Conservation (phyloP, 768 basidiomycete genomes). For the Candolleomyces aberdarensis region DNA sequence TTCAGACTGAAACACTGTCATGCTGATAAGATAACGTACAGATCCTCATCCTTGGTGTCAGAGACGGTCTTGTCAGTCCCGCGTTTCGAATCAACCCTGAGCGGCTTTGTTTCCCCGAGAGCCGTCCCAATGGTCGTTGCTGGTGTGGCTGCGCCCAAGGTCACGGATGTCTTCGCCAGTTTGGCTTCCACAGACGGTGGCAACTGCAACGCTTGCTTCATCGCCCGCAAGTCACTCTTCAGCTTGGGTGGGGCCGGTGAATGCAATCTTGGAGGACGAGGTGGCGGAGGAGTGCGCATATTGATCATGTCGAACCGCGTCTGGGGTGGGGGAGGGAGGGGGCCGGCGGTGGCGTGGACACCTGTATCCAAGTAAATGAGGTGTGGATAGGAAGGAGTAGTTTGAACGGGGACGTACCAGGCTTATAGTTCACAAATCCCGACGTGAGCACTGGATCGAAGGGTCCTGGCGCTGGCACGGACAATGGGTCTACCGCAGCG, state of each 20-base stretch:
- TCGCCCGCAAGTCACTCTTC: slow-evolving; percentile 48
- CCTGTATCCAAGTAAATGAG: neutral
- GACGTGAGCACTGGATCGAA: slow-evolving; percentile 1
- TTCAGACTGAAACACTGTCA: slow-evolving; percentile 11
- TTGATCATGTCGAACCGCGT: slow-evolving; percentile 1
- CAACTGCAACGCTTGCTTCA: slow-evolving; percentile 59
- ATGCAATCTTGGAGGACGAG: slow-evolving; percentile 17
- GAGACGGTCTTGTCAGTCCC: neutral
- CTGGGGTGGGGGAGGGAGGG: slow-evolving; percentile 12
- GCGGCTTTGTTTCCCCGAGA: neutral
- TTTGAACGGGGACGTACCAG: neutral
- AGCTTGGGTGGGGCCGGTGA: slow-evolving; percentile 19
- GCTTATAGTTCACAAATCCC: slow-evolving; percentile 11
- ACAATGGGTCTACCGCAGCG: neutral
- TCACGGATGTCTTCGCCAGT: slow-evolving; percentile 30
- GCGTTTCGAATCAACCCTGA: neutral
- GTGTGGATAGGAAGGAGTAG: neutral
- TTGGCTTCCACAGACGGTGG: slow-evolving; percentile 51
- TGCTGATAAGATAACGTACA: neutral
- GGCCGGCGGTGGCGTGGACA: slow-evolving; percentile 12
- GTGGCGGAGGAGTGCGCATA: slow-evolving; percentile 8
- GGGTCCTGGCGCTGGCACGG: neutral
- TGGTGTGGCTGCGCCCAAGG: slow-evolving; percentile 14
- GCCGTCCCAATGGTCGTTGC: slow-evolving; percentile 6
- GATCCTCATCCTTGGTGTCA: neutral